These are phyloP conservation scores for Haplosporangium sp. DNA, from an alignment of 371 early-diverging fungal genomes.

Conservation along the genomic window DNA sequence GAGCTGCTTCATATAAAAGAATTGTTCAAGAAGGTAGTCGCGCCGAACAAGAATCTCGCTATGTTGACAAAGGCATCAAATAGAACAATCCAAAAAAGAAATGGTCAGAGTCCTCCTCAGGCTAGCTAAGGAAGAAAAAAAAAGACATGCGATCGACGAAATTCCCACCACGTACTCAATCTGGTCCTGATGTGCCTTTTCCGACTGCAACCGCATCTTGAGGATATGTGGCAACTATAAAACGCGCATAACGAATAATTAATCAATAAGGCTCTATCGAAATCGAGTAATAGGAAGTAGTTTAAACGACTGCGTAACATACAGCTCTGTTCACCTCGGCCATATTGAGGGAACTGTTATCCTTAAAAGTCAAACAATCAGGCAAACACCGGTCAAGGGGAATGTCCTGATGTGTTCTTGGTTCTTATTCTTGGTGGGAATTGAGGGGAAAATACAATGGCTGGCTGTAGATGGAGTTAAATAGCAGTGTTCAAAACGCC, in stretches of 20 bases:
- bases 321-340: constrained; percentile 52
- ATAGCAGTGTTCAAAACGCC: too few relatives aligned
- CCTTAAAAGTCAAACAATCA: constrained; percentile 33
- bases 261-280: neutral
- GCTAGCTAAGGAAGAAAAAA: neutral
- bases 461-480: neutral
- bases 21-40: constrained; percentile 42
- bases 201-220: constrained; percentile 54
- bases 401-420: constrained; percentile 30
- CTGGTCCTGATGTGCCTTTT: constrained; percentile 48
- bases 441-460: too few relatives aligned
- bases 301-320: constrained; percentile 4
- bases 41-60: constrained; percentile 51
- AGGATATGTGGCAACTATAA: constrained; percentile 46
- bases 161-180: constrained; percentile 37
- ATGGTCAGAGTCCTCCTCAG: neutral
- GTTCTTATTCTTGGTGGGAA: too few relatives aligned
- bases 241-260: neutral
- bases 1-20: constrained; percentile 55
- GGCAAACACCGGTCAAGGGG: constrained; percentile 32
- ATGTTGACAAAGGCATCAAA: neutral
- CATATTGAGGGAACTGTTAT: constrained; percentile 48
- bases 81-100: neutral
- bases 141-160: too few relatives aligned
- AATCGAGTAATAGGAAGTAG: neutral